phyloP scores from a whole-genome alignment of 441 rosid genomes.

The Arabidopsis lyrata region DNA sequence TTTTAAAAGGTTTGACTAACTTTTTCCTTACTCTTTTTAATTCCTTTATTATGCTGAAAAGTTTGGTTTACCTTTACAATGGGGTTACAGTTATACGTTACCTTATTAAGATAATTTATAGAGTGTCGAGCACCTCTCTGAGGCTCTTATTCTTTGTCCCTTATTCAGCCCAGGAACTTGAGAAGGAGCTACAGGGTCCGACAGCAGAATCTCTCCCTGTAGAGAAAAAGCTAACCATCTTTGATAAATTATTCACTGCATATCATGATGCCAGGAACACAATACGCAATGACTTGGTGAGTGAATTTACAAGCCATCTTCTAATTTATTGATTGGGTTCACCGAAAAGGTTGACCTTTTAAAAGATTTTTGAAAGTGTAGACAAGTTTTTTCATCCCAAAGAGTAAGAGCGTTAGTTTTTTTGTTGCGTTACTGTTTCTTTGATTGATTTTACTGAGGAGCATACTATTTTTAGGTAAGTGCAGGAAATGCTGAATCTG shows the following conservation, averaged over 20 bases:
- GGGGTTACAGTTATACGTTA: conserved; percentile 13
- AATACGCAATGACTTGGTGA: conserved; percentile 94
- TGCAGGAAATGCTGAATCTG: conserved; percentile 94
- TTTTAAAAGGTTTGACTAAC: conserved; percentile 40
- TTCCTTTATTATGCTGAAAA: neutral
- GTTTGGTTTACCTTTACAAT: conserved; percentile 22
- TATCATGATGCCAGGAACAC: conserved; percentile 94
- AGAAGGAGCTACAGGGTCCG: conserved; percentile 91
- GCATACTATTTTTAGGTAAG: conserved; percentile 61
- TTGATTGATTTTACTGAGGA: conserved; percentile 44
- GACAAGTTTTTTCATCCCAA: conserved; percentile 9
- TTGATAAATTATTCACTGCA: conserved; percentile 88
- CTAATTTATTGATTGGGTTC: conserved; percentile 13
- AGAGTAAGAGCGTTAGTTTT: neutral
- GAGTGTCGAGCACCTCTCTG: conserved; percentile 29
- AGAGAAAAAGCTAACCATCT: conserved; percentile 79
- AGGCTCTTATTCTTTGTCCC: conserved; percentile 40
- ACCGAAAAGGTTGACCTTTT: conserved; percentile 1
- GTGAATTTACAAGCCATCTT: conserved; percentile 35
- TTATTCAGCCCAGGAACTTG: conserved; percentile 92
- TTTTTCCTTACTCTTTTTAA: conserved; percentile 19
- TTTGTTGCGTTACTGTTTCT: conserved; percentile 39
- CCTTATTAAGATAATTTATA: conserved; percentile 15
- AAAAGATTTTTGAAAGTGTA: neutral
- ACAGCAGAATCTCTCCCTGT: conserved; percentile 72